Base-by-base conservation (phyloP, 352 stramenopile genomes). In the Thraustochytrium aureum region DNA sequence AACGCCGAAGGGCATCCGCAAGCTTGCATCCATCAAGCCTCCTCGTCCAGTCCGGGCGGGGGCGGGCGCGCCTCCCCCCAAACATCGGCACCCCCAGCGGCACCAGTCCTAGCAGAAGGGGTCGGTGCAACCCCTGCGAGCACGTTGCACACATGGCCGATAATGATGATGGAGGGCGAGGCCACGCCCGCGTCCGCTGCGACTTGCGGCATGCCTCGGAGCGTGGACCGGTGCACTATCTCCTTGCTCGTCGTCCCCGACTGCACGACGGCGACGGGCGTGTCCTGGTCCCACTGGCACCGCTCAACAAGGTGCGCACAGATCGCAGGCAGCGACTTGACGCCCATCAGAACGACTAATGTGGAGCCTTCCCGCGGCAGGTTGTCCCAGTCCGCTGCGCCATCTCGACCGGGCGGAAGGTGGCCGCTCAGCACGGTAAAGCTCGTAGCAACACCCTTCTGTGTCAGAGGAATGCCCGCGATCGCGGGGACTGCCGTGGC, bases 121-220 rank as follows among this genome's bases (percentile, higher is more conserved):
- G n/a, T n/a, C n/a, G n/a, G n/a, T n/a, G n/a, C n/a, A n/a, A n/a
- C n/a, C n/a, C n/a, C n/a, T n/a, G n/a, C n/a, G n/a, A 79, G 54
- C 50, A 73, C 69, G 59, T 72, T 47, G 69, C 69, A 79, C 5
- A 82, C 73, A 22, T 82, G 26, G 30, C 73, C 73, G 14, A 82
- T 2, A 0, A 82, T 61, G 17, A 82, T 20, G 35, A 82, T 62
- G n/a, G 60, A 12, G 1, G 73, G 73, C 20, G 73, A 82, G 6
- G 30, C 43, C 7, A 82, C 22, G 14, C 26, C 30, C 7, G 60
- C 54, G 35, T 62, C 17, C 39, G 59, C 73, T 7, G 73, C 62
- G 22, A 56, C 42, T 10, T 60, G 60, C 7, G 42, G 14, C 12
- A 82, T 33, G 7, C 39, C 33, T 5, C 35, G 20, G 26, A 82